These are phyloP conservation scores for Nemania bipapillata DNA, from an alignment of 2,329 filamentous ascomycete genomes.

Conservation along the genomic window DNA sequence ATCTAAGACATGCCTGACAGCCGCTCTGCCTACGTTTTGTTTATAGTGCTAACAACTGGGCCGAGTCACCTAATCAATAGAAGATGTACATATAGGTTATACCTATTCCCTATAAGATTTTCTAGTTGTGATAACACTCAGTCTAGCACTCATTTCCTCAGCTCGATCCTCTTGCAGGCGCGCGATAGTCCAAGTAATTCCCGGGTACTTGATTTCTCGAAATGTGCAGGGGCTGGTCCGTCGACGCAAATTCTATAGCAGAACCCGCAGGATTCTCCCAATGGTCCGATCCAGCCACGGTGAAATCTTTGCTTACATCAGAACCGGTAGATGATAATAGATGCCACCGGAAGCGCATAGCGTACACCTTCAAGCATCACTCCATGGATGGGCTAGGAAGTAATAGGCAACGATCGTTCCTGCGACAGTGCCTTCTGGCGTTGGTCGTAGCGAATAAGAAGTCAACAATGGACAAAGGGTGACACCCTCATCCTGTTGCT, in stretches of 20 bases:
- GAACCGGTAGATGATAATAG: not conserved
- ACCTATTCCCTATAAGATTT: no score
- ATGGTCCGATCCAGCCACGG: conserved; percentile 2
- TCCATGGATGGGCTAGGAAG: conserved; percentile 31
- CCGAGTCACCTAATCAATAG: no score
- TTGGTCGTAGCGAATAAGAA: conserved; percentile 35
- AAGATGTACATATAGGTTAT: no score
- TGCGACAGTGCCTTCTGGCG: conserved; percentile 38
- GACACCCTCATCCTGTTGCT: conserved; percentile 22
- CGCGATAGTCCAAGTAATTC: not conserved
- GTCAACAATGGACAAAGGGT: conserved; percentile 24
- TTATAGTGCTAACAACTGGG: no score
- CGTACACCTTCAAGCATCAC: conserved; percentile 9
- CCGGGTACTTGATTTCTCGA: not conserved
- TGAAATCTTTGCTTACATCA: not conserved
- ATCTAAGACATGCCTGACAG: conserved; percentile 15
- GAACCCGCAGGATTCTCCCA: not conserved
- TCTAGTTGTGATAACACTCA: no score
- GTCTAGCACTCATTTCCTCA: no score
- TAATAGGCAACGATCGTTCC: conserved; percentile 46
- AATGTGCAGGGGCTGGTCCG: not conserved
- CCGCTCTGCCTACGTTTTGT: not conserved
- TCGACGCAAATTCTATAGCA: not conserved
- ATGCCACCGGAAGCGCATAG: not conserved
- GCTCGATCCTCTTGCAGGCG: no score